Evolutionary conservation across 257 asterid genomes (phyloP).

Genomic region (Gynochthodes officinalis): DNA sequence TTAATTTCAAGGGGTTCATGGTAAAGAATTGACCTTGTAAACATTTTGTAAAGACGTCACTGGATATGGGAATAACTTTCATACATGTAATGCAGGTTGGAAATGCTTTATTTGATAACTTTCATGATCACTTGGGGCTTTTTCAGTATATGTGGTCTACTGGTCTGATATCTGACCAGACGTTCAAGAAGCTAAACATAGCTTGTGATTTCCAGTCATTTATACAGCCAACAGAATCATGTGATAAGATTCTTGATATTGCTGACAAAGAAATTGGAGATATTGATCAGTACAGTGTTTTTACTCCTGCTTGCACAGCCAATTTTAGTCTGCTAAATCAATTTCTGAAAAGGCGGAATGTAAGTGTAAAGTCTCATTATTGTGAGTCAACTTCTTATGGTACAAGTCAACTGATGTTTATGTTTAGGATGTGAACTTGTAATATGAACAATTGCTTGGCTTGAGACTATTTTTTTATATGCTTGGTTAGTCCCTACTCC

Average conservation of each 20-base stretch:
- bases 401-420: background rate
- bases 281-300: constrained; percentile 86
- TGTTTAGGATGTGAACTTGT: background rate
- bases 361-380: constrained; percentile 26
- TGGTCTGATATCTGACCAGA: constrained; percentile 94
- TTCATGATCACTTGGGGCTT: constrained; percentile 74
- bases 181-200: constrained; percentile 65
- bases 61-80: background rate
- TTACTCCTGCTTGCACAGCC: constrained; percentile 81
- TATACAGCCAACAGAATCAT: constrained; percentile 41
- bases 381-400: background rate
- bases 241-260: constrained; percentile 46
- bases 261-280: constrained; percentile 75
- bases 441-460: background rate
- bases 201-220: constrained; percentile 57
- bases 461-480: background rate
- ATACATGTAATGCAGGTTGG: constrained; percentile 60
- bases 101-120: constrained; percentile 87
- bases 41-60: background rate
- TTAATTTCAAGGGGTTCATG: constrained; percentile 92
- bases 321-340: constrained; percentile 41
- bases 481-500: background rate
- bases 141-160: constrained; percentile 85
- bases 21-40: constrained; percentile 31
- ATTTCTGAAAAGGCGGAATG: constrained; percentile 44